Conservation (phyloP, 441 rosid species). For the Adansonia madagascariensis region DNA sequence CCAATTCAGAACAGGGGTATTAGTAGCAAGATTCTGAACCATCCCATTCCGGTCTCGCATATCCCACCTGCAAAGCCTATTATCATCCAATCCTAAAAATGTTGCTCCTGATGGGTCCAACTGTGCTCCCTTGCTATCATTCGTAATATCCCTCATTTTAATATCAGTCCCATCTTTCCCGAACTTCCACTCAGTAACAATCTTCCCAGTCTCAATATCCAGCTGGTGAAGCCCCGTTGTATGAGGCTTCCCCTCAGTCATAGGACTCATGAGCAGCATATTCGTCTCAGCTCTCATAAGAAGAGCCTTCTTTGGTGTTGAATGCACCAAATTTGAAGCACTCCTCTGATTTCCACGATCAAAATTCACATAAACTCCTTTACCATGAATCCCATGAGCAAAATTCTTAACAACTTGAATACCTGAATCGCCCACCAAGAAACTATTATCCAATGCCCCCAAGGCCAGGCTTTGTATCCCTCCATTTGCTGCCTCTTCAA, state of each 20-base stretch:
- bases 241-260: conserved; percentile 64
- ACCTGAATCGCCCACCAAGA: conserved; percentile 86
- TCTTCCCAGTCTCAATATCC: conserved; percentile 91
- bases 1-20: conserved; percentile 81
- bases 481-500: conserved; percentile 84
- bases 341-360: conserved; percentile 44
- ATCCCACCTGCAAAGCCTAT: conserved; percentile 96
- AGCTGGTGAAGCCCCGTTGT: conserved; percentile 84
- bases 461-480: conserved; percentile 97
- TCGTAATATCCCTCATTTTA: conserved; percentile 85
- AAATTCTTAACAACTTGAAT: conserved; percentile 93
- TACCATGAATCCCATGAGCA: conserved; percentile 91
- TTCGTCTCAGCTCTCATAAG: conserved; percentile 96
- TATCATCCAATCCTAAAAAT: conserved; percentile 93
- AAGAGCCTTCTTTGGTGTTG: conserved; percentile 83
- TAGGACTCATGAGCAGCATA: conserved; percentile 96
- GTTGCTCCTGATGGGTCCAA: conserved; percentile 94
- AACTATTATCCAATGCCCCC: conserved; percentile 95
- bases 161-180: conserved; percentile 94
- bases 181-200: conserved; percentile 86
- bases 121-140: conserved; percentile 92
- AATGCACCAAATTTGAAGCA: conserved; percentile 44
- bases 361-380: conserved; percentile 86
- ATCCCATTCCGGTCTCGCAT: conserved; percentile 88
- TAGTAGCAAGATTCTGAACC: conserved; percentile 85